Evolutionary conservation across 2,329 filamentous ascomycete genomes (phyloP), one percentile per base, ranked within the genome.

Genomic region (Emericellopsis atlantica): DNA sequence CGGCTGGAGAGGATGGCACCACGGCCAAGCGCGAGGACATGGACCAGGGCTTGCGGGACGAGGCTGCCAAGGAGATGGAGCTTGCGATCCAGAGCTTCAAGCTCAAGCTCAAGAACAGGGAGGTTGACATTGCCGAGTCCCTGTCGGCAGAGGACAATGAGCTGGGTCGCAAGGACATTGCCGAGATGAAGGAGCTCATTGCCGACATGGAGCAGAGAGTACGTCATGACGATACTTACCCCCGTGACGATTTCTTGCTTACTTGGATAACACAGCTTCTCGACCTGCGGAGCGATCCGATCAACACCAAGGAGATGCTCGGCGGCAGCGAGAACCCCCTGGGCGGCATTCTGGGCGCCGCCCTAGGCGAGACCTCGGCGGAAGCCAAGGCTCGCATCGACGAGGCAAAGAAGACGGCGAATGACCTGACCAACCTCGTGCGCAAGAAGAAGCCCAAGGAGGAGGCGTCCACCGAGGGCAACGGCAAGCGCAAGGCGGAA

Each of bases 181-280:
- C 67, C 40, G 83, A 92, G 45, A 81, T 85, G 48, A 84, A 84
- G 61, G 81, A 88, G 45, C 77, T 92, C 48, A 72, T 90, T 37
- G 71, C 72, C 40, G 85, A 92, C 49, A 85, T 92, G 76, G 79
- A 87, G 62, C 74, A 81, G 55, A 70, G 84, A 48, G 77, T 84
- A 64, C 60, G 74, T 61, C 23, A 32, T 41, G 10, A 16, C 43
- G 4, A 21, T 21, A 21, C 5, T 5, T 5, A 21, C 18, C 18
- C 18, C 18, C 26, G 26, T 29, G 26, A 12, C 3, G 9, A 6
- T 33, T 44, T 40, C 22, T 16, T 16, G 14, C 18, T 32, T 33
- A 14, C 43, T 48, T 44, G 49, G 41, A 18, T 22, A 14, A n/a
- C 33, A 34, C 48, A 82, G 70, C 74, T 90, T 29, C 62, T 72